Base-by-base conservation (phyloP, 371 early-diverging fungal genomes). In the Circinella umbellata region DNA sequence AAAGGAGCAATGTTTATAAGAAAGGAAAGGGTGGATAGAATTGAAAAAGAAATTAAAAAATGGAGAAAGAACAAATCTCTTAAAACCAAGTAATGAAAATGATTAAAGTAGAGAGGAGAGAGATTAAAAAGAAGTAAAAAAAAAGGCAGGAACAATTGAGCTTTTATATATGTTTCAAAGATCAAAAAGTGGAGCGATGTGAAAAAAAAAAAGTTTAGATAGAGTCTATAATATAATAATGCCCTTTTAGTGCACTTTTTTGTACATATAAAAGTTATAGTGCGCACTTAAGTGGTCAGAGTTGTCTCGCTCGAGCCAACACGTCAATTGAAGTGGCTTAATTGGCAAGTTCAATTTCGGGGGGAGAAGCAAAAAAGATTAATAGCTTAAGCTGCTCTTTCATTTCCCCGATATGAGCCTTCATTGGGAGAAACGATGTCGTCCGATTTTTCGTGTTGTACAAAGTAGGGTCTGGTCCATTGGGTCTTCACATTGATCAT, bases 391-490 rank as follows among this genome's bases (percentile, higher is more conserved):
- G 37, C 39, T 15, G 18, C 48, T 47, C 48, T 39, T 64, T 64
- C 53, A 64, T 64, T 64, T 64, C 65, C 65, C 65, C 65, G 65
- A 64, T 64, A 64, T 64, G 65, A 64, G 48, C 18, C 51, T 37
- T 64, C 65, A 64, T 64, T 64, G 65, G 65, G 53, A 53, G 53
- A 53, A 35, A 37, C 48, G 51, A 64, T 64, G 65, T 64, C 65
- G 65, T 64, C 65, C 65, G 65, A 64, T 64, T 64, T 64, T 64
- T 64, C 17, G 14, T 8, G 65, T 64, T 53, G 48, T 49, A 64
- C 65, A 64, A 64, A 64, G 53, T 64, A 64, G 65, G 65, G 65
- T 64, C 65, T 64, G 65, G 65, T 64, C 65, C 65, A 46, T 47
- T 64, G 42, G 65, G 65, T 48, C 46, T 47, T 46, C 65, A 51